Conservation (phyloP, 495 filamentous ascomycete species). For the Aspergillus homomorphus region DNA sequence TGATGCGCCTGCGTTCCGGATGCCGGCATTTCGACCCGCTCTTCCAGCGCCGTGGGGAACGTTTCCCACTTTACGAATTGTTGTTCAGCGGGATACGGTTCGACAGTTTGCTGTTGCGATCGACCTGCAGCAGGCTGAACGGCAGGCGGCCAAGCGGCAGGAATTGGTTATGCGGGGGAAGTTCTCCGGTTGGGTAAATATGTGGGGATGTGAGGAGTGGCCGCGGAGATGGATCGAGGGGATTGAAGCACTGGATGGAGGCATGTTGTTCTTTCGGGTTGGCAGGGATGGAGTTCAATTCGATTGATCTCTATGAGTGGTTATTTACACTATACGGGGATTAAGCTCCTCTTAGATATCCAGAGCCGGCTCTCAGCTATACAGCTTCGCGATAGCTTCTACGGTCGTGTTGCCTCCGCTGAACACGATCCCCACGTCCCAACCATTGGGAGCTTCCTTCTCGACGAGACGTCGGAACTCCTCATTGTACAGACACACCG, state of each 20-base stretch:
- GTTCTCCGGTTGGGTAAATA: conserved; percentile 46
- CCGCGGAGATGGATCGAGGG: conserved; percentile 33
- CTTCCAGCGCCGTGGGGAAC: conserved; percentile 48
- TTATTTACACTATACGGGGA: not conserved
- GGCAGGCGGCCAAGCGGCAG: conserved; percentile 47
- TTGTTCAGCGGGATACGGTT: conserved; percentile 44
- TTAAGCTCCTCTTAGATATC: not conserved
- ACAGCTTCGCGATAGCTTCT: conserved; percentile 59
- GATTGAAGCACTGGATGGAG: conserved; percentile 27
- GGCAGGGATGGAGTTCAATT: conserved; percentile 10
- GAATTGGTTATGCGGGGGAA: conserved; percentile 36
- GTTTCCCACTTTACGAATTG: conserved; percentile 45
- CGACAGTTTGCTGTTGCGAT: conserved; percentile 52
- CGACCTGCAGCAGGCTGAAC: conserved; percentile 53
- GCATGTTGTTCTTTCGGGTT: conserved; percentile 29
- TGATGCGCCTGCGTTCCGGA: conserved; percentile 27
- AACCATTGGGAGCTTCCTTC: conserved; percentile 67
- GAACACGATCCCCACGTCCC: conserved; percentile 85
- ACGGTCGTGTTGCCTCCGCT: conserved; percentile 89
- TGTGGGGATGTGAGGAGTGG: conserved; percentile 46
- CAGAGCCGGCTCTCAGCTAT: conserved; percentile 22
- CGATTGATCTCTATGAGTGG: conserved; percentile 2
- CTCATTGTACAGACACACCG: conserved; percentile 79
- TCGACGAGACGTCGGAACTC: conserved; percentile 72
- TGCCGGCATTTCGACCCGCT: conserved; percentile 37